A percentile compares a stretch with the other conserved stretches of the same genome.
Conservation (phyloP, 2,329 filamentous ascomycete species). For the Blumeria hordei region DNA sequence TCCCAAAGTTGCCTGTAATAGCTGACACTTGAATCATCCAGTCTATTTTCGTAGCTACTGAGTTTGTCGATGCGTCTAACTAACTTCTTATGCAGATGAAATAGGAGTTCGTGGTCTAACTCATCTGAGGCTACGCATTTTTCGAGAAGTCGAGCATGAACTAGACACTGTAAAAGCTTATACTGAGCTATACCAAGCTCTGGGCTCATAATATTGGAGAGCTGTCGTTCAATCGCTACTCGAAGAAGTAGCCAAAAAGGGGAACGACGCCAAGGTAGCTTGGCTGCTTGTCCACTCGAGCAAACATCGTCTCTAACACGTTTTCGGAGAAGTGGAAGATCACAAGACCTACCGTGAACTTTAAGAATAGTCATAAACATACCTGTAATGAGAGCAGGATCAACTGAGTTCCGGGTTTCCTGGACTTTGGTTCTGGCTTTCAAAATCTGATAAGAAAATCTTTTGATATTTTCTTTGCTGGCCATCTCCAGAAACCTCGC, state of each 20-base stretch:
- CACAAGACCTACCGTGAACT: conserved; percentile 21
- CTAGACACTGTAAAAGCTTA: conserved; percentile 29
- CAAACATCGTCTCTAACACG: conserved; percentile 35
- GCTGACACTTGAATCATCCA: neutral
- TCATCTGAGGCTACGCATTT: neutral
- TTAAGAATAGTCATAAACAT: conserved; percentile 36
- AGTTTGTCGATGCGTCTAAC: neutral
- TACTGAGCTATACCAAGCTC: conserved; percentile 23
- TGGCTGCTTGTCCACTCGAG: conserved; percentile 17
- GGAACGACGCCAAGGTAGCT: conserved; percentile 33
- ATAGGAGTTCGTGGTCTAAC: neutral
- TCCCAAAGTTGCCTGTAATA: neutral
- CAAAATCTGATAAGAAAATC: conserved; percentile 23
- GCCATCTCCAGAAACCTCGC: conserved; percentile 30
- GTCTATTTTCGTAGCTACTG: neutral
- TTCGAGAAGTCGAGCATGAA: conserved; percentile 22
- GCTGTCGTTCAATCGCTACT: conserved; percentile 28
- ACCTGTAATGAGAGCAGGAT: conserved; percentile 32
- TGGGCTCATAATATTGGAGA: conserved; percentile 19
- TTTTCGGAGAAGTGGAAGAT: conserved; percentile 24
- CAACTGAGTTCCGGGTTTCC: conserved; percentile 31
- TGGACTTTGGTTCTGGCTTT: conserved; percentile 25
- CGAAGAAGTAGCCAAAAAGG: conserved; percentile 38
- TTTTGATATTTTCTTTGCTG: conserved; percentile 24
- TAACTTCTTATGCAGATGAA: neutral